Conservation (phyloP, 23 red algal genomes). For the Agarophyton chilense region DNA sequence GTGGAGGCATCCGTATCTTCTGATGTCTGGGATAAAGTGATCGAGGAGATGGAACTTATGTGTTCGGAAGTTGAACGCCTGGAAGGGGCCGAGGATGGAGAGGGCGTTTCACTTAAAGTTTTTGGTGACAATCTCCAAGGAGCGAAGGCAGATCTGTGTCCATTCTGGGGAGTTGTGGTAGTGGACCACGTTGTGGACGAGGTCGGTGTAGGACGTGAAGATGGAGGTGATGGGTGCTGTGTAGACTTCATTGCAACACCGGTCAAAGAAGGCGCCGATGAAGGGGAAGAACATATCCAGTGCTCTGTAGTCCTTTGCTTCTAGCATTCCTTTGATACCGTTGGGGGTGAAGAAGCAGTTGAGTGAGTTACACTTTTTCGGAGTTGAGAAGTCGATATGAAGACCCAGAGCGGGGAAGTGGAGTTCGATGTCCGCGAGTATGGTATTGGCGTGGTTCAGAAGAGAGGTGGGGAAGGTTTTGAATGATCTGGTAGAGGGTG, state of each 20-base stretch:
- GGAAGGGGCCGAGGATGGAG: neutral
- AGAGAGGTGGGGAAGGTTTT: neutral
- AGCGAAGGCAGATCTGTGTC: neutral
- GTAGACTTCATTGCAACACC: neutral
- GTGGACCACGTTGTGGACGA: neutral
- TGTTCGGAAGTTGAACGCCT: neutral
- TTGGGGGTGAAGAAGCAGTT: too few species aligned
- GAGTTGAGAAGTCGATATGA: too few species aligned
- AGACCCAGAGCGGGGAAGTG: too few species aligned
- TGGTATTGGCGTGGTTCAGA: neutral
- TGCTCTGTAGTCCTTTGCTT: too few species aligned
- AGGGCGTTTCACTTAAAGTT: neutral
- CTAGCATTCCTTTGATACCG: too few species aligned
- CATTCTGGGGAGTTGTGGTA: neutral
- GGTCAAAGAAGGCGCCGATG: constrained; percentile 12
- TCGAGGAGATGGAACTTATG: neutral
- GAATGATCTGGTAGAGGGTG: neutral
- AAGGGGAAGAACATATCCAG: constrained; percentile 50
- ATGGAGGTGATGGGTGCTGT: neutral
- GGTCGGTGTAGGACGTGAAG: neutral
- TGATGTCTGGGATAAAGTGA: neutral
- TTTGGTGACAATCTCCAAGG: neutral
- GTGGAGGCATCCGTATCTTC: neutral
- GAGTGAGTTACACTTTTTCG: neutral
- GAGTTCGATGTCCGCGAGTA: neutral